A percentile compares a stretch with the other conserved stretches of the same genome.
Conservation (phyloP, 495 filamentous ascomycete genomes). For the Trypethelium eluteriae region DNA sequence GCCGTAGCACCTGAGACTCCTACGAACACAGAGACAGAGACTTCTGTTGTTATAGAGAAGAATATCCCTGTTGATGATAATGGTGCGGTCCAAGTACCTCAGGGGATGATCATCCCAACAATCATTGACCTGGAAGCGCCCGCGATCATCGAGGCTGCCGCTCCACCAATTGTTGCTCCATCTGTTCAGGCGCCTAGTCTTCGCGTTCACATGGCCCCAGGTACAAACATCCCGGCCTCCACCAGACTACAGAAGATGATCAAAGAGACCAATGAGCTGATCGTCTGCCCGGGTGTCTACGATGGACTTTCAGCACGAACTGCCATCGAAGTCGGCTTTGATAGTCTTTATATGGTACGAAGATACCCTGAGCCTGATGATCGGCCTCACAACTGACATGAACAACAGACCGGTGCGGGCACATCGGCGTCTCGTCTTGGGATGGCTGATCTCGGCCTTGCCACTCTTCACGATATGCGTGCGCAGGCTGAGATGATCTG, state of each 20-base stretch:
- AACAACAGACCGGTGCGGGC: conserved; percentile 56
- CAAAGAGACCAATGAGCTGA: conserved; percentile 12
- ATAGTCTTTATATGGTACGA: conserved; percentile 14
- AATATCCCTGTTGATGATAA: conserved; percentile 4
- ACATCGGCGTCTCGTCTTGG: conserved; percentile 57
- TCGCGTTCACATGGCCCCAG: conserved; percentile 4
- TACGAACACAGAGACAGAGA: neutral
- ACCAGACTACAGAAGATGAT: conserved; percentile 11
- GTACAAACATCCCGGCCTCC: conserved; percentile 3
- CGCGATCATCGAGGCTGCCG: conserved; percentile 11
- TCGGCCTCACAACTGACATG: neutral
- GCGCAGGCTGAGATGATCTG: conserved; percentile 61
- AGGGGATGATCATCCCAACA: conserved; percentile 2
- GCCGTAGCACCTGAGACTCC: neutral
- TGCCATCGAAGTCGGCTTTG: conserved; percentile 15
- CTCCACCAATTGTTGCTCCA: conserved; percentile 10
- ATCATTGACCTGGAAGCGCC: conserved; percentile 8
- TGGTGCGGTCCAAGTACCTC: neutral
- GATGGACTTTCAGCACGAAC: conserved; percentile 14
- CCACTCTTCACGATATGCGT: conserved; percentile 57
- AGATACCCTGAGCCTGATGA: neutral
- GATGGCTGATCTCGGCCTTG: conserved; percentile 59
- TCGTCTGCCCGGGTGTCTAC: conserved; percentile 15
- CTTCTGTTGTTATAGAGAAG: conserved; percentile 1
- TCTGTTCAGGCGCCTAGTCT: conserved; percentile 1